phyloP scores from a whole-genome alignment of 2,329 filamentous ascomycete genomes.

The Epichloe festucae region DNA sequence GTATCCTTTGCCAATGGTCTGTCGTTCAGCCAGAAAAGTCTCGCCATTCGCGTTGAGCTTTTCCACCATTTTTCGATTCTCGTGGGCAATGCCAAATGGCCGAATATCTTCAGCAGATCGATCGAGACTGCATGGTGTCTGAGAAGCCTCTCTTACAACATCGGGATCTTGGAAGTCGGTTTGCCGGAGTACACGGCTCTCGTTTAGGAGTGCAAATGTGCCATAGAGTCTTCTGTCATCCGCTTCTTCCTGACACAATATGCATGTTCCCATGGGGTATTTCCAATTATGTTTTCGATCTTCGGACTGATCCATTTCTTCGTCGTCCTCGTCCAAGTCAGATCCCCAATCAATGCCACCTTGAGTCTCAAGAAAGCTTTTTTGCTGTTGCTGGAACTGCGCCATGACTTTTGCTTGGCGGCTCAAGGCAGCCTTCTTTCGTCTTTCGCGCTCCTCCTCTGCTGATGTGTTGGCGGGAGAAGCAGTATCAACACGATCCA shows the following conservation, averaged over 20 bases:
- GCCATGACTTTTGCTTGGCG: constrained; percentile 93
- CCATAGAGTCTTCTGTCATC: constrained; percentile 82
- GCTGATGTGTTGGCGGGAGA: constrained; percentile 60
- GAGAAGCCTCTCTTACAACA: constrained; percentile 69
- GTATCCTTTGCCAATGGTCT: constrained; percentile 83
- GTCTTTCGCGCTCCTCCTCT: constrained; percentile 64
- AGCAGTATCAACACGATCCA: constrained; percentile 68
- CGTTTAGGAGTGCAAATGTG: constrained; percentile 78
- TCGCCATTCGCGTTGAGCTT: constrained; percentile 65
- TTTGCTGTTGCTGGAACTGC: constrained; percentile 94
- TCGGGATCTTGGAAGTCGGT: constrained; percentile 73
- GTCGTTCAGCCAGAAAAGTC: constrained; percentile 58
- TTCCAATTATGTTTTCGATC: constrained; percentile 60
- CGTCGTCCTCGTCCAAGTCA: constrained; percentile 64
- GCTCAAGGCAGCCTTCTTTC: constrained; percentile 82
- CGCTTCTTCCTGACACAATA: constrained; percentile 91
- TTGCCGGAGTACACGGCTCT: constrained; percentile 76
- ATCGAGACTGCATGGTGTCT: constrained; percentile 72
- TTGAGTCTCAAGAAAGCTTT: constrained; percentile 84
- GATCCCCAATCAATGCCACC: constrained; percentile 74
- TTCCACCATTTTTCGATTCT: constrained; percentile 66
- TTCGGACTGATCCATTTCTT: constrained; percentile 42
- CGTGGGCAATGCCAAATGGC: constrained; percentile 80
- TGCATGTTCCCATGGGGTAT: constrained; percentile 86
- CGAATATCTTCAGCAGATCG: constrained; percentile 69